phyloP scores from a whole-genome alignment of 139 green algal genomes.

The Ettlia oleoabundans region DNA sequence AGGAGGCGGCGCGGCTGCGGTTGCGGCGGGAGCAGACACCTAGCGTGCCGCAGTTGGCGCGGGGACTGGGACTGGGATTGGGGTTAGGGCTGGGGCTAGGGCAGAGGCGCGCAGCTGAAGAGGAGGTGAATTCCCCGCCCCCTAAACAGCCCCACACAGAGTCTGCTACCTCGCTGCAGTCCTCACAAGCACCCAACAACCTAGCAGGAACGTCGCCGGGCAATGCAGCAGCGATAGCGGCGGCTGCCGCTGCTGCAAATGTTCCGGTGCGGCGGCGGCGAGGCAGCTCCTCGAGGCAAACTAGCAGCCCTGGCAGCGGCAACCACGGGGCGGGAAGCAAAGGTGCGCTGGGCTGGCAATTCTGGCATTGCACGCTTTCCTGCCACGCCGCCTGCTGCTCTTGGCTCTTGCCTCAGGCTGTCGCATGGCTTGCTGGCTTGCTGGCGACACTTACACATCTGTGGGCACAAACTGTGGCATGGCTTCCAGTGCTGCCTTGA shows the following conservation, averaged over 20 bases:
- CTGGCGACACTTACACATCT: too few relatives aligned
- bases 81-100: too few relatives aligned
- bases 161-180: not conserved
- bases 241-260: not conserved
- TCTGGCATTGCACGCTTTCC: not conserved
- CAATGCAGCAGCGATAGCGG: not conserved
- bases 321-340: not conserved
- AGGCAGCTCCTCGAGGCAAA: too few relatives aligned
- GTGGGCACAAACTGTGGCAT: too few relatives aligned
- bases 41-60: not conserved
- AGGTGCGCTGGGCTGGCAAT: not conserved
- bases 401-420: too few relatives aligned
- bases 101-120: not conserved
- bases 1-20: too few relatives aligned
- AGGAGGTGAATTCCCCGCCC: not conserved
- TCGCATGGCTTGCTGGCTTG: too few relatives aligned
- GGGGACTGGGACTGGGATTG: too few relatives aligned
- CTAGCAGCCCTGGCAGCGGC: constrained; percentile 1
- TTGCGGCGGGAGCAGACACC: not conserved
- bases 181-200: not conserved
- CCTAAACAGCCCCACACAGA: not conserved
- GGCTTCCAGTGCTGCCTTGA: too few relatives aligned
- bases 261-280: constrained; percentile 3
- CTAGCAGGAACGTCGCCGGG: not conserved
- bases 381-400: too few relatives aligned